These are phyloP conservation scores for Pseudonitzschia multistriata DNA, from an alignment of 108 stramenopile genomes.

Conservation along the genomic window DNA sequence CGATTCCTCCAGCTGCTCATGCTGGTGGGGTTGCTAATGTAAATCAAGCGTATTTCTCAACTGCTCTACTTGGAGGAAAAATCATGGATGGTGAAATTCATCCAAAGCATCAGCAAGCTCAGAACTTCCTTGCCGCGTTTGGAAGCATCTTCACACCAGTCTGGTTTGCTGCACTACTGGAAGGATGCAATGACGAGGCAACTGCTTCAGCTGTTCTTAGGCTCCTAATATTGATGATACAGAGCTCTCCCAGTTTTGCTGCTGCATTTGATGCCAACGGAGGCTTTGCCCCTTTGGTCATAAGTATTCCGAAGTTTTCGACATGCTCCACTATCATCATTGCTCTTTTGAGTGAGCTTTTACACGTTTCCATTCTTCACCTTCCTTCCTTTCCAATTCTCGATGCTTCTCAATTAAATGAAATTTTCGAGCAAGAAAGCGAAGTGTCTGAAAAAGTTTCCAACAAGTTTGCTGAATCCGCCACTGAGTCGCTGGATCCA, in stretches of 20 bases:
- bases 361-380: conserved; percentile 78
- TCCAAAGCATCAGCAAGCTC: conserved; percentile 82
- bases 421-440: conserved; percentile 73
- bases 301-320: conserved; percentile 85
- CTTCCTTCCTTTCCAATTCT: conserved; percentile 71
- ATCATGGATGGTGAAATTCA: conserved; percentile 47
- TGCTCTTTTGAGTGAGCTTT: conserved; percentile 77
- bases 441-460: conserved; percentile 37
- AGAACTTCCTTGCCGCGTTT: conserved; percentile 84
- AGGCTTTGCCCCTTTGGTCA: conserved; percentile 81
- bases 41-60: conserved; percentile 63
- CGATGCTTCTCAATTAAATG: conserved; percentile 73
- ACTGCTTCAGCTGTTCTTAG: conserved; percentile 78
- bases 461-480: conserved; percentile 25
- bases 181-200: conserved; percentile 87
- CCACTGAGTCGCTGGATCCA: conserved; percentile 50
- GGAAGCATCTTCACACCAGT: conserved; percentile 83
- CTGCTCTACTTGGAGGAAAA: conserved; percentile 36
- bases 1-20: conserved; percentile 50
- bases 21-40: conserved; percentile 71
- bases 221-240: conserved; percentile 87
- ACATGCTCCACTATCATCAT: conserved; percentile 78
- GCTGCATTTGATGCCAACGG: conserved; percentile 70
- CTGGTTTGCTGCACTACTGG: conserved; percentile 88
- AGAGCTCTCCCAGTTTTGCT: conserved; percentile 75